Conservation (phyloP, 768 basidiomycete genomes). For the Candolleomyces aberdarensis region DNA sequence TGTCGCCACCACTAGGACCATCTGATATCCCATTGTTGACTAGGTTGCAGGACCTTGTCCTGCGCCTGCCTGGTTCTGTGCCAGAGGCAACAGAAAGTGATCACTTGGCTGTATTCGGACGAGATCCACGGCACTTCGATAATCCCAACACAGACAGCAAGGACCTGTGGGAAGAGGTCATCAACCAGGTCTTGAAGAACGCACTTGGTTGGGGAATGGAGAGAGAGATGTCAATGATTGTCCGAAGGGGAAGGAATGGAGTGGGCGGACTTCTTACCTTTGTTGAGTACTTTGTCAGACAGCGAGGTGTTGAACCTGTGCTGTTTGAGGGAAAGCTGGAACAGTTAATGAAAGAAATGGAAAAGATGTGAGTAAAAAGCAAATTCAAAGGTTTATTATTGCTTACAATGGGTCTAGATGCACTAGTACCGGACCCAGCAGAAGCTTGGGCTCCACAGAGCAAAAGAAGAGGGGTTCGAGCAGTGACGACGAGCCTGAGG, state of each 20-base stretch:
- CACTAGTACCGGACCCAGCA: neutral
- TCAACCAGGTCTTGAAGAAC: slow-evolving; percentile 16
- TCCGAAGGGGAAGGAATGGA: neutral
- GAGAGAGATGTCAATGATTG: slow-evolving; percentile 2
- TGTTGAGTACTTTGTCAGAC: neutral
- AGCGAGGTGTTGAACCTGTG: slow-evolving; percentile 1
- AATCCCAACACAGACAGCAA: neutral
- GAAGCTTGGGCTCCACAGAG: neutral
- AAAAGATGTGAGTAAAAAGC: slow-evolving; percentile 4
- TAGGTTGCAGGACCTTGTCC: neutral
- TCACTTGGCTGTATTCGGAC: slow-evolving; percentile 6
- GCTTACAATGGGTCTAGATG: neutral
- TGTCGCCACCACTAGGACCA: neutral
- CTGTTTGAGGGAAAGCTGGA: slow-evolving; percentile 16
- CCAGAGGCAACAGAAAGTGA: slow-evolving; percentile 10
- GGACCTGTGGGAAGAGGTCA: slow-evolving; percentile 18
- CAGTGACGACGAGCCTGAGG: too few relatives aligned
- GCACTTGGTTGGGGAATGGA: slow-evolving; percentile 15
- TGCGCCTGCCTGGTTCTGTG: slow-evolving; percentile 9
- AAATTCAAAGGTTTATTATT: neutral
- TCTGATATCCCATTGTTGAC: too few relatives aligned
- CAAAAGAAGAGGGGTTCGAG: too few relatives aligned
- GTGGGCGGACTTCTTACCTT: neutral
- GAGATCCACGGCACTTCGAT: slow-evolving; percentile 10
- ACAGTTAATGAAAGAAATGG: slow-evolving; percentile 6